A percentile compares a stretch with the other conserved stretches of the same genome.
phyloP scores from a whole-genome alignment of 306 rosid genomes.

The Begonia fuchsioides region DNA sequence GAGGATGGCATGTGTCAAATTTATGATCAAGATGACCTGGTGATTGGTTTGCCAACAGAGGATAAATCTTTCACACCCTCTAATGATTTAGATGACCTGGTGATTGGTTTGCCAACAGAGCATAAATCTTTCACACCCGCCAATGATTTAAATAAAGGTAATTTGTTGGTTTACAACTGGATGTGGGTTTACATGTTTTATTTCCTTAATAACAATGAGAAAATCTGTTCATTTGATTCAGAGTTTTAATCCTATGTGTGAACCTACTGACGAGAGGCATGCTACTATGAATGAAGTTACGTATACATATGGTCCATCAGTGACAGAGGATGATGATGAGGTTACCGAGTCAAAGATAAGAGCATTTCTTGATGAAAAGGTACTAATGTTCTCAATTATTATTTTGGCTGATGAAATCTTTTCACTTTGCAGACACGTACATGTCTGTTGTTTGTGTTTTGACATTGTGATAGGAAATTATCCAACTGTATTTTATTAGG shows the following conservation, averaged over 20 bases:
- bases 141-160: slow-evolving; percentile 52
- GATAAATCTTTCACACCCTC: slow-evolving; percentile 26
- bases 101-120: slow-evolving; percentile 36
- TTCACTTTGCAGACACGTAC: slow-evolving; percentile 6
- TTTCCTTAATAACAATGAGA: slow-evolving; percentile 7
- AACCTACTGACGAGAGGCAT: slow-evolving; percentile 59
- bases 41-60: slow-evolving; percentile 36
- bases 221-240: slow-evolving; percentile 21
- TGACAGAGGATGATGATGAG: slow-evolving; percentile 75
- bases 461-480: not conserved
- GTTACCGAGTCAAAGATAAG: slow-evolving; percentile 74
- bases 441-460: not conserved
- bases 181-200: slow-evolving; percentile 15
- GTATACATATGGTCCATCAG: slow-evolving; percentile 42
- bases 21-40: slow-evolving; percentile 49
- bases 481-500: slow-evolving; percentile 20
- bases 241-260: slow-evolving; percentile 77
- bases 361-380: slow-evolving; percentile 84
- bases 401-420: slow-evolving; percentile 8
- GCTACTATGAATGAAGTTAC: slow-evolving; percentile 28
- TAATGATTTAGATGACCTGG: slow-evolving; percentile 34
- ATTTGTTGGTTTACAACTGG: not conserved
- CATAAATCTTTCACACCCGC: slow-evolving; percentile 26
- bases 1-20: slow-evolving; percentile 72
- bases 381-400: too few relatives aligned